These are phyloP conservation scores for Colletotrichum graminicola DNA, from an alignment of 2,329 filamentous ascomycete species.

Conservation along the genomic window DNA sequence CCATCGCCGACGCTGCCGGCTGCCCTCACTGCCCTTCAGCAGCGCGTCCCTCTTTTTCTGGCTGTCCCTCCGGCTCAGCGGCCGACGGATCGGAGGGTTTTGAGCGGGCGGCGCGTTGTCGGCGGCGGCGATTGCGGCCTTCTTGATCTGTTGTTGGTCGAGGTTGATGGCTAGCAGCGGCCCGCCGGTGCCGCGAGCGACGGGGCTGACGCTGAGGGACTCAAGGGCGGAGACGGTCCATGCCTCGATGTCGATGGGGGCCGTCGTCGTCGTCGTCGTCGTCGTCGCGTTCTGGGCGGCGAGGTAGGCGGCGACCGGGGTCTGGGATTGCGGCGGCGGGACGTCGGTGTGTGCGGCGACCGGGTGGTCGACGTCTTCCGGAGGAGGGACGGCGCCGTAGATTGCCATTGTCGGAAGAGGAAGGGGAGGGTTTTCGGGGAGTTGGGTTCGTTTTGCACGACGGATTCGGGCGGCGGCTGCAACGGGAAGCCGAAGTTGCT, in stretches of 20 bases:
- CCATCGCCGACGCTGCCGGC: slow-evolving; percentile 87
- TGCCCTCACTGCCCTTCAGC: slow-evolving; percentile 92
- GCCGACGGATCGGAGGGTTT: slow-evolving; percentile 56
- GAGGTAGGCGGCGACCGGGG: slow-evolving; percentile 15
- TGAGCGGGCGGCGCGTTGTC: slow-evolving; percentile 40
- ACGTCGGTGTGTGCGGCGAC: slow-evolving; percentile 42
- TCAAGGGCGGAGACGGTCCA: slow-evolving; percentile 73
- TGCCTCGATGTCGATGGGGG: slow-evolving; percentile 71
- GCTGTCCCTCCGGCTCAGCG: slow-evolving; percentile 65
- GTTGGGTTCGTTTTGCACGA: no score
- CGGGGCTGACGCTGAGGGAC: slow-evolving; percentile 66
- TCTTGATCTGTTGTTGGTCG: slow-evolving; percentile 63
- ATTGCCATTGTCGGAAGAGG: slow-evolving; percentile 60
- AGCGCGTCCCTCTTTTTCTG: slow-evolving; percentile 76
- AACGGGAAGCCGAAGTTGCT: not conserved
- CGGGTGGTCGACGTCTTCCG: slow-evolving; percentile 49
- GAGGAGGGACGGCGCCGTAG: slow-evolving; percentile 66
- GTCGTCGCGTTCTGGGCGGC: slow-evolving; percentile 44
- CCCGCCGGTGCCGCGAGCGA: slow-evolving; percentile 70
- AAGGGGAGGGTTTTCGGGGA: no score
- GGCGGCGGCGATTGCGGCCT: slow-evolving; percentile 12
- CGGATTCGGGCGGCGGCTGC: not conserved
- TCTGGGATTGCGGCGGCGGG: slow-evolving; percentile 34
- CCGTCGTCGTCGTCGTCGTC: slow-evolving; percentile 46
- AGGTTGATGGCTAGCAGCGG: slow-evolving; percentile 82